Evolutionary conservation across 2,329 filamentous ascomycete species (phyloP), one percentile per base, ranked within the genome.

Genomic region (Microdochium trichocladiopsis): DNA sequence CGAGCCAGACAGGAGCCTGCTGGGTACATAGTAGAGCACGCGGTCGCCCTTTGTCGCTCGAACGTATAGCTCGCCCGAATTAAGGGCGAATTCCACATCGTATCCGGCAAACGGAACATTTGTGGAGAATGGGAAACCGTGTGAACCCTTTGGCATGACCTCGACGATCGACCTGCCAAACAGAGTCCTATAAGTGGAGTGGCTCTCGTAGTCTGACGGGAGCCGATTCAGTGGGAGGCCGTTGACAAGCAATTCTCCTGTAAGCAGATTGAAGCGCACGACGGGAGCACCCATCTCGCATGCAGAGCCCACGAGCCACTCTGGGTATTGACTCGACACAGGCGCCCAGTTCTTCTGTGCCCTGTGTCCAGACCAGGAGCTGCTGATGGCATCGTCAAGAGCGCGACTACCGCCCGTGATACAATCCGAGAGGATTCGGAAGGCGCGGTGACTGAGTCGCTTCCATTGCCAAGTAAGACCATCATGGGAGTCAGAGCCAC

Each of bases 201-300:
- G 67, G 0, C 14, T 8, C 31, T 73, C 66, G 49, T 79, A 83
- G 0, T 70, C 54, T 0, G 11, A 2, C 0, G 80, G 80, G 0
- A 83, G 66, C 2, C 74, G 69, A 3, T 69, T 61, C 0, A 82
- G 56, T 0, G 77, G 79, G 1, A 65, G 43, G 0, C 80, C 79
- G 52, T 82, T 69, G 1, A 84, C 70, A 0, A 82, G 66, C 0
- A 86, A 63, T 23, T 75, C 67, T 0, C 75, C 79, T 0, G 69
- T 75, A 2, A 85, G 56, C 0, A 81, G 49, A 54, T 80, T 79
- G 56, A 75, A 75, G 24, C 76, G 71, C 3, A 79, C 41, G 21
- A 45, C 21, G n/a, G 41, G 41, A 18, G 41, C n/a, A 18, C 4
- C 10, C 21, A 12, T 18, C 67, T 2, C 25, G 5, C 22, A 66